A percentile compares a stretch with the other conserved stretches of the same genome.
phyloP scores from a whole-genome alignment of 208 protist species.

The Trypanosoma cruzi region DNA sequence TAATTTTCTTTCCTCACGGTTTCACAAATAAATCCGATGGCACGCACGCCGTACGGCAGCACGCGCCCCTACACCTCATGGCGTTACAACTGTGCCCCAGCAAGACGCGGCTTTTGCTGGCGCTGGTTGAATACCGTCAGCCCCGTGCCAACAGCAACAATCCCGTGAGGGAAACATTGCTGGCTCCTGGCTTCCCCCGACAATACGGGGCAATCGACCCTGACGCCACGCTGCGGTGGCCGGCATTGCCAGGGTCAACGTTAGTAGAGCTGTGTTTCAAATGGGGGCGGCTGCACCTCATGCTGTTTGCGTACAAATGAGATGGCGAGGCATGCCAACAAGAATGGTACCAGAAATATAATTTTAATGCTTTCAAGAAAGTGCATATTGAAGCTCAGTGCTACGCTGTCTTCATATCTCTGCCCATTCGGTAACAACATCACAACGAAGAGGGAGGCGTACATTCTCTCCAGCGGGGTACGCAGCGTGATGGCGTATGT shows the following conservation, averaged over 20 bases:
- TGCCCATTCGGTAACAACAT: constrained; percentile 76
- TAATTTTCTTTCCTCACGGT: too few species aligned
- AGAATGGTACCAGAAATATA: constrained; percentile 76
- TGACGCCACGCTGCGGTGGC: too few species aligned
- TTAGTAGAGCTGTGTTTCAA: constrained; percentile 16
- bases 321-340: constrained; percentile 50
- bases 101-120: too few species aligned
- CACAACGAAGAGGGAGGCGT: constrained; percentile 54
- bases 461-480: constrained; percentile 64
- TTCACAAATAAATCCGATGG: too few species aligned
- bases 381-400: constrained; percentile 87
- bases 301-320: constrained; percentile 70
- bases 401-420: constrained; percentile 66
- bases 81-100: too few species aligned
- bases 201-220: too few species aligned
- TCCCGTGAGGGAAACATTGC: too few species aligned
- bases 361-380: constrained; percentile 85
- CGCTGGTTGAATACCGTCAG: too few species aligned
- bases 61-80: too few species aligned
- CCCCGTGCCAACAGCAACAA: too few species aligned
- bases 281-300: constrained; percentile 33
- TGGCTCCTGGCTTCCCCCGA: background rate
- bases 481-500: constrained; percentile 56
- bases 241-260: background rate
- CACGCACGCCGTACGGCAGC: too few species aligned